These are phyloP conservation scores for Fusarium keratoplasticum DNA, from an alignment of 2,329 filamentous ascomycete genomes.

Conservation along the genomic window DNA sequence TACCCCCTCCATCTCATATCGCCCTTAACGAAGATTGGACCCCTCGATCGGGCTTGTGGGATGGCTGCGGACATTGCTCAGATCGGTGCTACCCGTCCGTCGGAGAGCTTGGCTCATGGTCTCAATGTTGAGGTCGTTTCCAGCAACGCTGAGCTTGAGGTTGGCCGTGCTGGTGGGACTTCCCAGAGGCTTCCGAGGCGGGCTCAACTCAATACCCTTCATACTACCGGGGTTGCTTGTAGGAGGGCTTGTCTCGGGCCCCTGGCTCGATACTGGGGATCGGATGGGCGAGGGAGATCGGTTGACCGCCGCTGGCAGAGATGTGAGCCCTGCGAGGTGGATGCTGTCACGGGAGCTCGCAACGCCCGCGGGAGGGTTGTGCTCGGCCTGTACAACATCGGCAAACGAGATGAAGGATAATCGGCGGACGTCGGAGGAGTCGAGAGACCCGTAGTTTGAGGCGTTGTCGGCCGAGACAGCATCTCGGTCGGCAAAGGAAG, in stretches of 20 bases:
- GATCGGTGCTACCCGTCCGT: slow-evolving; percentile 85
- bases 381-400: slow-evolving; percentile 90
- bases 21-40: slow-evolving; percentile 45
- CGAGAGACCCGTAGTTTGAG: slow-evolving; percentile 82
- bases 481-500: slow-evolving; percentile 62
- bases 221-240: slow-evolving; percentile 81
- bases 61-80: slow-evolving; percentile 68
- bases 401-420: slow-evolving; percentile 97
- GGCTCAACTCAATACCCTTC: slow-evolving; percentile 79
- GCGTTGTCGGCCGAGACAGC: slow-evolving; percentile 67
- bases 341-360: slow-evolving; percentile 74
- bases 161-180: slow-evolving; percentile 71
- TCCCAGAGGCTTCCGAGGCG: slow-evolving; percentile 67
- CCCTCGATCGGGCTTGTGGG: slow-evolving; percentile 68
- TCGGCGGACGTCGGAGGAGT: slow-evolving; percentile 80
- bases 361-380: slow-evolving; percentile 66
- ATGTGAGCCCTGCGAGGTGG: slow-evolving; percentile 75
- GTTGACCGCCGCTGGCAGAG: slow-evolving; percentile 65
- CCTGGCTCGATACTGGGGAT: slow-evolving; percentile 81
- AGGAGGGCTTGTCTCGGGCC: slow-evolving; percentile 75
- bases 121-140: slow-evolving; percentile 84
- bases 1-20: not conserved
- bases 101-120: slow-evolving; percentile 92
- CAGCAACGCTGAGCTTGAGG: slow-evolving; percentile 53
- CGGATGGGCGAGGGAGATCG: slow-evolving; percentile 84